A percentile compares a stretch with the other conserved stretches of the same genome.
phyloP scores from a whole-genome alignment of 108 stramenopile species.

The Hondaea fermentalgiana region DNA sequence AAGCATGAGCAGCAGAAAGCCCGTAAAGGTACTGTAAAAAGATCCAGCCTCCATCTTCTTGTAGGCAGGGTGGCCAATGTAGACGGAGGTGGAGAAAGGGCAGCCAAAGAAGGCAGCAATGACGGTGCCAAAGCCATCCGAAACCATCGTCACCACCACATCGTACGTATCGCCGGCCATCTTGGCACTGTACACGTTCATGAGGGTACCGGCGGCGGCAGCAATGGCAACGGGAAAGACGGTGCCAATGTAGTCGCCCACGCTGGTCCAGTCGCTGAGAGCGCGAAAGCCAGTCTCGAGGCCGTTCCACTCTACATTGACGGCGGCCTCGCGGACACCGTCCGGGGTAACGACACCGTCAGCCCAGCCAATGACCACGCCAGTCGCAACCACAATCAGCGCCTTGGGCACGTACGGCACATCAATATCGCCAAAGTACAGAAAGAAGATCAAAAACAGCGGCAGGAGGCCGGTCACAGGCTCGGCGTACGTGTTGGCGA shows the following conservation, averaged over 20 bases:
- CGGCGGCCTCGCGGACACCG: conserved; percentile 20
- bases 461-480: conserved; percentile 44
- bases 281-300: not conserved
- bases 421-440: conserved; percentile 44
- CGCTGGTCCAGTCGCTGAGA: conserved; percentile 23
- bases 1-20: conserved; percentile 34
- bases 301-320: conserved; percentile 24
- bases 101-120: conserved; percentile 53
- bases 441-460: conserved; percentile 39
- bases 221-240: conserved; percentile 49
- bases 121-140: conserved; percentile 59
- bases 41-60: conserved; percentile 49
- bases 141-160: conserved; percentile 54
- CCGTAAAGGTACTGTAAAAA: conserved; percentile 53
- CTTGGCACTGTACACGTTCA: conserved; percentile 47
- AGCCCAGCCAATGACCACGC: conserved; percentile 43
- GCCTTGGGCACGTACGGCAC: conserved; percentile 44
- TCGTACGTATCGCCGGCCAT: conserved; percentile 58
- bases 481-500: not conserved
- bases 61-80: conserved; percentile 64
- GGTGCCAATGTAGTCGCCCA: conserved; percentile 46
- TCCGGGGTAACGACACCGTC: conserved; percentile 24
- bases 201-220: conserved; percentile 24
- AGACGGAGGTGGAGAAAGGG: conserved; percentile 59
- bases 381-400: conserved; percentile 35